Percentiles rank a stretch among this genome's conserved stretches.
Evolutionary conservation across 345 rosid genomes (phyloP).

Genomic region (Abelmoschus esculentus): DNA sequence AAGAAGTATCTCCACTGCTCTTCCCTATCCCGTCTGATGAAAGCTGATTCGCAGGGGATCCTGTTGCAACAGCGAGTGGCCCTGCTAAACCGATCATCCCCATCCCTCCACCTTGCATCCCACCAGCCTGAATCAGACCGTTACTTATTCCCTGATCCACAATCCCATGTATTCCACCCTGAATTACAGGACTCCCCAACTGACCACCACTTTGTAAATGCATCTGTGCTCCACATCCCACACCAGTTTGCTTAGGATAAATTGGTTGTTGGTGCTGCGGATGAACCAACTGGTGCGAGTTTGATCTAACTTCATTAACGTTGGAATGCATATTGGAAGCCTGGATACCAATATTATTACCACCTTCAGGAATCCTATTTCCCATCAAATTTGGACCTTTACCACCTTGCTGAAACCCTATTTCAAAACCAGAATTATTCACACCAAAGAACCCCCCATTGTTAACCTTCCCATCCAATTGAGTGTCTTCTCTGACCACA

Average conservation of each 20-base stretch:
- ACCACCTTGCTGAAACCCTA: slow-evolving; percentile 41
- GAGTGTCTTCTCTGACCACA: slow-evolving; percentile 75
- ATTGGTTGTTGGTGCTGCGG: slow-evolving; percentile 31
- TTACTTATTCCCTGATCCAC: slow-evolving; percentile 41
- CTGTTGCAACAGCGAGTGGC: slow-evolving; percentile 29
- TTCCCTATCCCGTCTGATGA: slow-evolving; percentile 75
- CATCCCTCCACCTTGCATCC: neutral
- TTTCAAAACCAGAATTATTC: slow-evolving; percentile 24
- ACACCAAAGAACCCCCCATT: slow-evolving; percentile 43
- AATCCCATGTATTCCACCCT: slow-evolving; percentile 49
- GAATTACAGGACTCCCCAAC: slow-evolving; percentile 48
- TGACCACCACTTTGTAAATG: slow-evolving; percentile 31
- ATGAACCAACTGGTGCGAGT: slow-evolving; percentile 38
- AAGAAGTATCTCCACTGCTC: slow-evolving; percentile 73
- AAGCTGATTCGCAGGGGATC: slow-evolving; percentile 63
- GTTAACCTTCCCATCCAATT: slow-evolving; percentile 28
- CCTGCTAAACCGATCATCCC: slow-evolving; percentile 56
- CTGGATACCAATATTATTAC: slow-evolving; percentile 37
- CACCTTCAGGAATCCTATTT: slow-evolving; percentile 23
- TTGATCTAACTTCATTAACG: slow-evolving; percentile 46
- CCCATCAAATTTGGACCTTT: slow-evolving; percentile 30
- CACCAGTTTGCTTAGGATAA: slow-evolving; percentile 49
- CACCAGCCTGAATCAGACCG: slow-evolving; percentile 41
- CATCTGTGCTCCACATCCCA: slow-evolving; percentile 42
- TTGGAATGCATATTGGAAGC: slow-evolving; percentile 55